Evolutionary conservation across 1,284 basidiomycete species (phyloP), one percentile per base, ranked within the genome.

Genomic region (Ganoderma lucidum): DNA sequence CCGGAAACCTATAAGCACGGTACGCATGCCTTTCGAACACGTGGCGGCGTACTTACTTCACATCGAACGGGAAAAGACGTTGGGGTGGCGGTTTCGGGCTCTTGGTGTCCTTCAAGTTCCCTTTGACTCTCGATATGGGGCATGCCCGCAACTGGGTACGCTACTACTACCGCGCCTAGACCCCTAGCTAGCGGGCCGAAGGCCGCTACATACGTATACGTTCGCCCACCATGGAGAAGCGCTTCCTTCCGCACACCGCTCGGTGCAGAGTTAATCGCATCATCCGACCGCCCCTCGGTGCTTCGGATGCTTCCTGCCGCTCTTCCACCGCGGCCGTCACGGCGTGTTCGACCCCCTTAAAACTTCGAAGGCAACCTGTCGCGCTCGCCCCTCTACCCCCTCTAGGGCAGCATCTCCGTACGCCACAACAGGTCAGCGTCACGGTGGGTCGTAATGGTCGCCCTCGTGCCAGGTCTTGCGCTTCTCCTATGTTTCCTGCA

Each of bases 401-500:
- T 12, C 39, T 41, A 28, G 23, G 48, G 48, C 9, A 51, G 23
- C 23, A 41, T 41, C 39, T 12, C 39, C n/a, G 10, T 23, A 23
- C 23, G 23, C 12, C 48, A 51, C 23, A 14, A n/a, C 48, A 23
- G 28, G 23, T 10, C 23, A 8, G 23, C 12, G 23, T 41, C 39
- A 41, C 39, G 39, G 39, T 28, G 48, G 23, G 12, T 28, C 12
- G 48, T n/a, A 23, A 63, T 60, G 44, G 55, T 63, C 28, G 44
- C 35, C 30, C 15, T 63, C 32, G 30, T 41, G 10, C 17, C n/a
- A 9, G 41, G 51, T 8, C 28, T 67, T 14, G 66, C 32, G 19
- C 42, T 67, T 23, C 56, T 67, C 44, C 32, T n/a, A 19, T 66
- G 39, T 48, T 35, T 61, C n/a, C 32, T 62, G 1, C 32, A 56